phyloP scores from a whole-genome alignment of 2,329 filamentous ascomycete species.

The Penicillium polonicum region DNA sequence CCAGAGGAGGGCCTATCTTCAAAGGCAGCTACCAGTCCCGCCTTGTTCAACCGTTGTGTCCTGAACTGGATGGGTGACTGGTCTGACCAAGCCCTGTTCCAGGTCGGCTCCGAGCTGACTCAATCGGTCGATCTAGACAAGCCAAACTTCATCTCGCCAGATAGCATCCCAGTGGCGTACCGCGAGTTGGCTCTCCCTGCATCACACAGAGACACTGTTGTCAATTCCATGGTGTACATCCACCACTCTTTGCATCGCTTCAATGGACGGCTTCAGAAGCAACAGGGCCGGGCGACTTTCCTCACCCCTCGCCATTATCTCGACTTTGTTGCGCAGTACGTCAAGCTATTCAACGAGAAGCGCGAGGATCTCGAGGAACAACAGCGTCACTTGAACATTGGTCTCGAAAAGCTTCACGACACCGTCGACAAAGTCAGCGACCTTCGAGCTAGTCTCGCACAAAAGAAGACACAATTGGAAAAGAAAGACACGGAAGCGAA shows the following conservation, averaged over 20 bases:
- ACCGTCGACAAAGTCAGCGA: slow-evolving; percentile 97
- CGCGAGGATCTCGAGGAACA: slow-evolving; percentile 98
- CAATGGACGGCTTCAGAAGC: slow-evolving; percentile 82
- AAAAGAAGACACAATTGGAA: slow-evolving; percentile 92
- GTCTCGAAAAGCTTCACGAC: slow-evolving; percentile 93
- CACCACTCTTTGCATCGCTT: slow-evolving; percentile 91
- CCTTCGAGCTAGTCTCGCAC: slow-evolving; percentile 81
- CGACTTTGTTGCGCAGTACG: slow-evolving; percentile 97
- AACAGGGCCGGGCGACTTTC: slow-evolving; percentile 89
- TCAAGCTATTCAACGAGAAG: slow-evolving; percentile 96
- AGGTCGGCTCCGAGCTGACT: slow-evolving; percentile 92
- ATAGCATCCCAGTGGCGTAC: slow-evolving; percentile 91
- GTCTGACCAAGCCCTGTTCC: slow-evolving; percentile 98
- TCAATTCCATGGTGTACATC: slow-evolving; percentile 99
- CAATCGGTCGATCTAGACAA: slow-evolving; percentile 95
- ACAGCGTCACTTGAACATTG: slow-evolving; percentile 95
- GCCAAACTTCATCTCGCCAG: slow-evolving; percentile 77
- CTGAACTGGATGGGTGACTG: slow-evolving; percentile 99
- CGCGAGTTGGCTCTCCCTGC: slow-evolving; percentile 80
- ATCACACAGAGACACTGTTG: slow-evolving; percentile 83
- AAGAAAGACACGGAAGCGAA: slow-evolving; percentile 94
- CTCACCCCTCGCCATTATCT: slow-evolving; percentile 95
- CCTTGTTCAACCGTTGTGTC: slow-evolving; percentile 98
- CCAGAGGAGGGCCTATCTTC: slow-evolving; percentile 92
- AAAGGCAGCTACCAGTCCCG: slow-evolving; percentile 95